These are phyloP conservation scores for Backusella liffmaniae DNA, from an alignment of 192 early-diverging fungal genomes.

Conservation along the genomic window DNA sequence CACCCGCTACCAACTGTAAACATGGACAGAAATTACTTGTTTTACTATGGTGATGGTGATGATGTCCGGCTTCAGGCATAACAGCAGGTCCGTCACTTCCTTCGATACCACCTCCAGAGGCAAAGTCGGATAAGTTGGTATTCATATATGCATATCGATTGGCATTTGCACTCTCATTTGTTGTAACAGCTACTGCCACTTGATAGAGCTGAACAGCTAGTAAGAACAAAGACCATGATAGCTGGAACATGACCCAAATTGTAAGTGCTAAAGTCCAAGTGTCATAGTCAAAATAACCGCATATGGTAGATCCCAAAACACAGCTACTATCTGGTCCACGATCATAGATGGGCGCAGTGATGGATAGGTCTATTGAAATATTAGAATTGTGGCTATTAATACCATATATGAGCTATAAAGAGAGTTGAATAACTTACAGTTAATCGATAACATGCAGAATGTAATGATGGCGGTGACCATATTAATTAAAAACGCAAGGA, in stretches of 20 bases:
- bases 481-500: slow-evolving; percentile 76
- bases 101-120: slow-evolving; percentile 27
- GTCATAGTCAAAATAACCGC: slow-evolving; percentile 76
- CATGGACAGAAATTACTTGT: slow-evolving; percentile 24
- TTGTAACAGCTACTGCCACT: slow-evolving; percentile 75
- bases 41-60: slow-evolving; percentile 28
- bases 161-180: slow-evolving; percentile 88
- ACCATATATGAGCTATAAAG: not conserved
- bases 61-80: not conserved
- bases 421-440: slow-evolving; percentile 53
- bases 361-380: slow-evolving; percentile 2
- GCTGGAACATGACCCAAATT: slow-evolving; percentile 76
- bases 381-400: not conserved
- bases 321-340: slow-evolving; percentile 41
- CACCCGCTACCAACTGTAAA: slow-evolving; percentile 39
- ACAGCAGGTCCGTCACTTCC: slow-evolving; percentile 32
- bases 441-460: slow-evolving; percentile 59
- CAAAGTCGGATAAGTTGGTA: not conserved
- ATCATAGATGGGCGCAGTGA: slow-evolving; percentile 2
- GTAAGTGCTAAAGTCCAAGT: slow-evolving; percentile 66
- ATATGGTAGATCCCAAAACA: slow-evolving; percentile 56
- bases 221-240: slow-evolving; percentile 81
- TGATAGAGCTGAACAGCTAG: slow-evolving; percentile 76
- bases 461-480: slow-evolving; percentile 60
- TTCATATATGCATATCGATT: slow-evolving; percentile 63